Conservation (phyloP, 257 asterid species). For the Perilla frutescens region DNA sequence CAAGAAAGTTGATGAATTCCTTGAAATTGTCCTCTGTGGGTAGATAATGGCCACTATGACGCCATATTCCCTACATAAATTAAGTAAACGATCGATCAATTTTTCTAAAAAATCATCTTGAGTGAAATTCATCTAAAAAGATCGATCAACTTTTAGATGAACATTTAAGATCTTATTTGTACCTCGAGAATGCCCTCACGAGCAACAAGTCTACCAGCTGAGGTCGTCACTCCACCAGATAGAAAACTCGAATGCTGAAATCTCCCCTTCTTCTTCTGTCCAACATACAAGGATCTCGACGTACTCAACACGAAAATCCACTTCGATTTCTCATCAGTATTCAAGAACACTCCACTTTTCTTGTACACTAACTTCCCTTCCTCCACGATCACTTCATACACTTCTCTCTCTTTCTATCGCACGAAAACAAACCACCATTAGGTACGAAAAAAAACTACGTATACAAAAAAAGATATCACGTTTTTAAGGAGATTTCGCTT, state of each 20-base stretch:
- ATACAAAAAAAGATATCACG: background rate
- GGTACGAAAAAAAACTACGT: background rate
- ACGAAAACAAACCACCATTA: background rate
- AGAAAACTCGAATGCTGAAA: slow-evolving; percentile 73
- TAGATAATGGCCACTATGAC: slow-evolving; percentile 80
- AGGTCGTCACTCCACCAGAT: slow-evolving; percentile 62
- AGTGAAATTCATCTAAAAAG: too few species aligned
- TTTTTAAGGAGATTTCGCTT: slow-evolving; percentile 28
- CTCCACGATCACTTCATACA: slow-evolving; percentile 58
- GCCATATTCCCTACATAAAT: slow-evolving; percentile 64
- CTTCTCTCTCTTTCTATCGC: slow-evolving; percentile 62
- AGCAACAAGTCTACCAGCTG: slow-evolving; percentile 74
- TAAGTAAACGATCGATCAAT: too few species aligned
- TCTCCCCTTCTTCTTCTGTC: slow-evolving; percentile 56
- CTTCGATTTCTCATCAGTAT: slow-evolving; percentile 57
- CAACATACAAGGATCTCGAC: slow-evolving; percentile 54
- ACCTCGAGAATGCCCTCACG: slow-evolving; percentile 66
- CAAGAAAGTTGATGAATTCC: slow-evolving; percentile 65
- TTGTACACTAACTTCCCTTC: slow-evolving; percentile 60
- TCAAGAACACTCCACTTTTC: slow-evolving; percentile 52
- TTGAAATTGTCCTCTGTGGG: slow-evolving; percentile 80
- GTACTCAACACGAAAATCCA: slow-evolving; percentile 85
- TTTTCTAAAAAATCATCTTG: too few species aligned
- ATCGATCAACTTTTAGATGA: background rate
- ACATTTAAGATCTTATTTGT: background rate